A percentile compares a stretch with the other conserved stretches of the same genome.
These are phyloP conservation scores for Ramularia endophylla DNA, from an alignment of 2,329 filamentous ascomycete genomes.

Conservation along the genomic window DNA sequence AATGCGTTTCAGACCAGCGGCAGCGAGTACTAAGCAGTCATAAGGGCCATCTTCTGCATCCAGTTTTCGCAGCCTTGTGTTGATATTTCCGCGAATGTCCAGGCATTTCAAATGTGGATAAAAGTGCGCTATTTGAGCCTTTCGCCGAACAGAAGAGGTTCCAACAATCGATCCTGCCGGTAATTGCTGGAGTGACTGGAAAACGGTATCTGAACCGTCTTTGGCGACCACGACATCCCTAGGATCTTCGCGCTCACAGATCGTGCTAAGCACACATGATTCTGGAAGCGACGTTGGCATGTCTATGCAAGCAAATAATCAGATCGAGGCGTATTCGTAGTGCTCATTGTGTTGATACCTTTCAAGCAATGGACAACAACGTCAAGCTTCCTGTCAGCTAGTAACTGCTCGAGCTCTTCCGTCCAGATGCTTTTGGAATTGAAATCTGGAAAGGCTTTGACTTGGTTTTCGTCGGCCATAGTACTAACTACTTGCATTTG, in stretches of 20 bases:
- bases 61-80: slow-evolving; percentile 74
- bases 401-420: slow-evolving; percentile 72
- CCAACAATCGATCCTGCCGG: slow-evolving; percentile 74
- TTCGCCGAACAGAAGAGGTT: slow-evolving; percentile 79
- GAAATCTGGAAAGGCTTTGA: slow-evolving; percentile 76
- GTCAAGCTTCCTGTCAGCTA: slow-evolving; percentile 64
- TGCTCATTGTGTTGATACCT: slow-evolving; percentile 36
- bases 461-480: slow-evolving; percentile 79
- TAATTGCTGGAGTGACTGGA: slow-evolving; percentile 62
- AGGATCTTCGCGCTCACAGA: slow-evolving; percentile 62
- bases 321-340: no score
- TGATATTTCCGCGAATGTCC: slow-evolving; percentile 81
- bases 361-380: slow-evolving; percentile 85
- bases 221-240: slow-evolving; percentile 40
- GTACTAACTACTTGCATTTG: slow-evolving; percentile 71
- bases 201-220: slow-evolving; percentile 43
- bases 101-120: slow-evolving; percentile 71
- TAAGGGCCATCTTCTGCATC: slow-evolving; percentile 69
- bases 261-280: slow-evolving; percentile 66
- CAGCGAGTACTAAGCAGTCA: slow-evolving; percentile 74
- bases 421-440: slow-evolving; percentile 91
- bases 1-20: slow-evolving; percentile 74
- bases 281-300: slow-evolving; percentile 79
- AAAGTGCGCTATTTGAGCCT: slow-evolving; percentile 68
- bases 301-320: slow-evolving; percentile 1